Conservation (phyloP, 2,329 filamentous ascomycete species). For the Pseudogymnoascus sp. region DNA sequence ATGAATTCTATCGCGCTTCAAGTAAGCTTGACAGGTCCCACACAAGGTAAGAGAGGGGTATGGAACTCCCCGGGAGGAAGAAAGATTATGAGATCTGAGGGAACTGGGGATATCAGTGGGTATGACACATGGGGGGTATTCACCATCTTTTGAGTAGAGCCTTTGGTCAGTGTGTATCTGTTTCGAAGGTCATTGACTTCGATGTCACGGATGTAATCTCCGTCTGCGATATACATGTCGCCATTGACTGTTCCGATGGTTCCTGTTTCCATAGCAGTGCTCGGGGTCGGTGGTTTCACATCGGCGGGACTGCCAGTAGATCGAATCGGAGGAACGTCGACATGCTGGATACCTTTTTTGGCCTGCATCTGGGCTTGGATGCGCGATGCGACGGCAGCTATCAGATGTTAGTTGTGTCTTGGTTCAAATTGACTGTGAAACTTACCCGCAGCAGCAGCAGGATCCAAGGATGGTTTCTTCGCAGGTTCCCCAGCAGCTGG, state of each 20-base stretch:
- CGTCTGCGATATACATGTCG: constrained; percentile 90
- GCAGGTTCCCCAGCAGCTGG: constrained; percentile 23
- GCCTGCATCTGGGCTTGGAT: constrained; percentile 79
- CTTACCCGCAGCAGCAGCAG: constrained; percentile 70
- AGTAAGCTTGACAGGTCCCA: constrained; percentile 63
- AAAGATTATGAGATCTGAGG: constrained; percentile 27
- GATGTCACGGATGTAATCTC: constrained; percentile 97
- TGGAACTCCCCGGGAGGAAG: constrained; percentile 18
- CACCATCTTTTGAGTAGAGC: constrained; percentile 99
- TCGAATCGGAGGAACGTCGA: constrained; percentile 75
- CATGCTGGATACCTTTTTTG: constrained; percentile 83
- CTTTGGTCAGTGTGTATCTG: constrained; percentile 93
- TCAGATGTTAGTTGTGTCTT: constrained; percentile 5
- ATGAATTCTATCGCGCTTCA: constrained; percentile 55
- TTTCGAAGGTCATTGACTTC: constrained; percentile 98
- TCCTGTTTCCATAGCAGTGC: constrained; percentile 18
- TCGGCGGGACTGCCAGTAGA: constrained; percentile 36
- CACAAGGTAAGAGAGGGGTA: constrained; percentile 31
- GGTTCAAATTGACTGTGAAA: constrained; percentile 14
- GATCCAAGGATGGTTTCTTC: constrained; percentile 48
- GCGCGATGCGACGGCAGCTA: constrained; percentile 78
- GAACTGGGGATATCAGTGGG: constrained; percentile 52
- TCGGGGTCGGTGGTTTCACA: constrained; percentile 5
- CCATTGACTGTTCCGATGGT: constrained; percentile 54
- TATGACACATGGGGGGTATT: constrained; percentile 62